phyloP scores from a whole-genome alignment of 306 rosid species.

The Canavalia gladiata region DNA sequence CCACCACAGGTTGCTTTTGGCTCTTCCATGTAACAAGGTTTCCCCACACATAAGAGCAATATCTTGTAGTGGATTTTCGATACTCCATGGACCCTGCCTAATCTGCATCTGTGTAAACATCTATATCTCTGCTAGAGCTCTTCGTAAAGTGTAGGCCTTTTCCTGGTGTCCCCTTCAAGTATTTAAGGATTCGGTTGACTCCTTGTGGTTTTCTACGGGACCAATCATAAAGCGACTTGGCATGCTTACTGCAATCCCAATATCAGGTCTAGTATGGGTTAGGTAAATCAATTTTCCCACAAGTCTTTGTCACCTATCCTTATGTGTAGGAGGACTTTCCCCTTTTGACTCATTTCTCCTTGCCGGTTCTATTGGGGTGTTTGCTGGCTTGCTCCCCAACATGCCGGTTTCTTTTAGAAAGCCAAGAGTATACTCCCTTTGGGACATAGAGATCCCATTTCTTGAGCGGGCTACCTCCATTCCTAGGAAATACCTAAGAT shows the following conservation, averaged over 20 bases:
- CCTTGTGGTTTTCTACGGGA: no score
- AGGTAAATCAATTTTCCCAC: neutral
- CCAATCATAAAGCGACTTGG: neutral
- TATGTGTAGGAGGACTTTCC: neutral
- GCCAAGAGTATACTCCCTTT: no score
- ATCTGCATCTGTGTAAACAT: no score
- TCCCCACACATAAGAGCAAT: no score
- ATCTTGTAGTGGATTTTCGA: no score
- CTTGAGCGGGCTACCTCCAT: neutral
- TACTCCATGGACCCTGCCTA: no score
- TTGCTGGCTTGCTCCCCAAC: neutral
- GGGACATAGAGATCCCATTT: neutral
- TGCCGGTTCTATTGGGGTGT: neutral
- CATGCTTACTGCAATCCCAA: neutral
- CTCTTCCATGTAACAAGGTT: no score
- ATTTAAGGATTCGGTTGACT: no score
- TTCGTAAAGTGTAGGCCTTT: no score
- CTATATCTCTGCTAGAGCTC: no score
- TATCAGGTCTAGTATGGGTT: neutral
- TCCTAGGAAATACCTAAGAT: neutral
- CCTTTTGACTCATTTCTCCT: neutral
- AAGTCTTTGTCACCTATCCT: neutral
- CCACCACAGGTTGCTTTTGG: no score
- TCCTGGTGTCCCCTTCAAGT: no score
- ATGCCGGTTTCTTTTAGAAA: neutral